These are phyloP conservation scores for Lichtheimia corymbifera DNA, from an alignment of 371 early-diverging fungal genomes.

Conservation along the genomic window DNA sequence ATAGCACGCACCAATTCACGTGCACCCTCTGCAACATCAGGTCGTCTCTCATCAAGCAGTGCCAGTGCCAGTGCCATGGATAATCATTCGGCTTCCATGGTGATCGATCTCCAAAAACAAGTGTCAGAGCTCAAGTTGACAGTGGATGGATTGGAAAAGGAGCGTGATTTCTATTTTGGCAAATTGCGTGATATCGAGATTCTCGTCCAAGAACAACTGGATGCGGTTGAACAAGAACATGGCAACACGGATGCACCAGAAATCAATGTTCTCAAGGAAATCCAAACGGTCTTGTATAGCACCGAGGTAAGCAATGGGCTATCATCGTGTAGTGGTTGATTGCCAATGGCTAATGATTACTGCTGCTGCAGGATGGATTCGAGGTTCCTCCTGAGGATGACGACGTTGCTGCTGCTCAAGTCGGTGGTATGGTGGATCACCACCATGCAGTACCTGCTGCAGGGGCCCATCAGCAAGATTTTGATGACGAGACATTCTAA, in stretches of 20 bases:
- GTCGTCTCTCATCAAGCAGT: slow-evolving; percentile 27
- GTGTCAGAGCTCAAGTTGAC: slow-evolving; percentile 75
- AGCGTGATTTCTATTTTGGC: slow-evolving; percentile 93
- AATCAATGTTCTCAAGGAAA: slow-evolving; percentile 62
- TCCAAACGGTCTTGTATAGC: slow-evolving; percentile 79
- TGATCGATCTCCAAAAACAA: slow-evolving; percentile 73
- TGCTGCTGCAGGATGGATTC: slow-evolving; percentile 30
- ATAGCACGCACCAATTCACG: slow-evolving; percentile 33
- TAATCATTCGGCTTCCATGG: slow-evolving; percentile 48
- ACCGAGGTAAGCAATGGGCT: slow-evolving; percentile 64
- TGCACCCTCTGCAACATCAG: slow-evolving; percentile 17
- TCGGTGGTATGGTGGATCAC: slow-evolving; percentile 17
- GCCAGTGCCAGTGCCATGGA: slow-evolving; percentile 33
- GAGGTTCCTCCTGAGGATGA: slow-evolving; percentile 38
- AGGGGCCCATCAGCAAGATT: slow-evolving; percentile 18
- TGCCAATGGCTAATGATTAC: not conserved
- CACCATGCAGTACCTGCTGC: not conserved
- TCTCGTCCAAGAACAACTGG: slow-evolving; percentile 75
- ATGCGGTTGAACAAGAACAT: slow-evolving; percentile 24
- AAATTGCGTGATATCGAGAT: slow-evolving; percentile 94
- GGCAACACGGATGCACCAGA: slow-evolving; percentile 44
- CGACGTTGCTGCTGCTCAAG: not conserved
- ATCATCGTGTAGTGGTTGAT: not conserved
- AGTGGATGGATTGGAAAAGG: slow-evolving; percentile 91
- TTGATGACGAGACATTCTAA: slow-evolving; percentile 50